Conservation (phyloP, 177 flowering plant genomes). For the Vitis hybrid region DNA sequence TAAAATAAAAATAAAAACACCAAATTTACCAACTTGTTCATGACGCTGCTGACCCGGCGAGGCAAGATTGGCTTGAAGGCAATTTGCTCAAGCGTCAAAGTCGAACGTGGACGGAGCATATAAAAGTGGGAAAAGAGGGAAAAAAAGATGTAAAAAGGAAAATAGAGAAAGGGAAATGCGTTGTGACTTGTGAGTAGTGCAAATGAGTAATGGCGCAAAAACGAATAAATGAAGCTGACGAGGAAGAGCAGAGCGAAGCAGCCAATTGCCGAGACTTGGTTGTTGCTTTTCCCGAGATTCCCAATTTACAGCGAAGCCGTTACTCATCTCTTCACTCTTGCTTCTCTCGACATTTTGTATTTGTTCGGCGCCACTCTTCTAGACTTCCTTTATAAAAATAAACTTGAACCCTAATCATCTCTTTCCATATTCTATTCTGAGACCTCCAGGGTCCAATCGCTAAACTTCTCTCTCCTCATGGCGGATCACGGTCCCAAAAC, state of each 20-base stretch:
- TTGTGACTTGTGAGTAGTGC: background rate
- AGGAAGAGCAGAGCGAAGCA: background rate
- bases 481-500: slow-evolving; percentile 41
- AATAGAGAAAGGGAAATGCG: background rate
- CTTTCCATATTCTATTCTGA: background rate
- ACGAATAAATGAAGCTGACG: slow-evolving; percentile 5
- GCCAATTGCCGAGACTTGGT: background rate
- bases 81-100: no score
- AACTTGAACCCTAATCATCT: background rate
- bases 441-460: background rate
- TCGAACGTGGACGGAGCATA: no score
- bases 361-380: no score
- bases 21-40: no score
- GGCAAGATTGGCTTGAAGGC: no score
- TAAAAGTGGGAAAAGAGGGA: no score
- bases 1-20: no score
- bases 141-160: no score
- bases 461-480: slow-evolving; percentile 18
- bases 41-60: no score
- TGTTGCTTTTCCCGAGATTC: slow-evolving; percentile 21
- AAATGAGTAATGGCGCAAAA: background rate
- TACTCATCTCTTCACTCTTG: background rate
- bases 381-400: no score
- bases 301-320: background rate
- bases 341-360: background rate